A percentile compares a stretch with the other conserved stretches of the same genome.
Conservation (phyloP, 371 early-diverging fungal genomes). For the Mucor racemosus region DNA sequence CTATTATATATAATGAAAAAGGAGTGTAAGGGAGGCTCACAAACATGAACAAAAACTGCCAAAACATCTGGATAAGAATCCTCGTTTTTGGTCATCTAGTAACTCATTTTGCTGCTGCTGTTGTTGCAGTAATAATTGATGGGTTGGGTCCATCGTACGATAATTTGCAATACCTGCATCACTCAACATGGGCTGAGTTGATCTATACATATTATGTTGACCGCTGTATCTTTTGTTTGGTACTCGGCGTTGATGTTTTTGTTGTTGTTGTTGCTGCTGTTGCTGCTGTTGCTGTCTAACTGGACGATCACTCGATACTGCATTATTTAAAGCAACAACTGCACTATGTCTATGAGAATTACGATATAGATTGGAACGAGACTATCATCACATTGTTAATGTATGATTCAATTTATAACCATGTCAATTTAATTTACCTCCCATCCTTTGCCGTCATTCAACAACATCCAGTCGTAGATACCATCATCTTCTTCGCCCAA, state of each 20-base stretch:
- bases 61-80: constrained; percentile 23
- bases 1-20: neutral
- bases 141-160: constrained; percentile 28
- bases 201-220: constrained; percentile 23
- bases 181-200: constrained; percentile 29
- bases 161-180: constrained; percentile 26
- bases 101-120: constrained; percentile 22
- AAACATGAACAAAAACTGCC: constrained; percentile 20
- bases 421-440: constrained; percentile 30
- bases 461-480: constrained; percentile 90
- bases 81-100: constrained; percentile 22
- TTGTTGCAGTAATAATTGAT: constrained; percentile 21
- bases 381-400: constrained; percentile 8
- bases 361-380: constrained; percentile 27
- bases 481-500: constrained; percentile 82
- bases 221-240: constrained; percentile 24
- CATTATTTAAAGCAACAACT: constrained; percentile 24
- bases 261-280: constrained; percentile 9
- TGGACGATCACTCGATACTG: constrained; percentile 21
- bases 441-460: constrained; percentile 59
- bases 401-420: neutral
- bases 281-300: constrained; percentile 6
- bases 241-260: constrained; percentile 20
- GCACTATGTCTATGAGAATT: constrained; percentile 23
- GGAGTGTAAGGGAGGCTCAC: neutral